Base-by-base conservation (phyloP, 208 protist genomes). In the Angomonas deanei region DNA sequence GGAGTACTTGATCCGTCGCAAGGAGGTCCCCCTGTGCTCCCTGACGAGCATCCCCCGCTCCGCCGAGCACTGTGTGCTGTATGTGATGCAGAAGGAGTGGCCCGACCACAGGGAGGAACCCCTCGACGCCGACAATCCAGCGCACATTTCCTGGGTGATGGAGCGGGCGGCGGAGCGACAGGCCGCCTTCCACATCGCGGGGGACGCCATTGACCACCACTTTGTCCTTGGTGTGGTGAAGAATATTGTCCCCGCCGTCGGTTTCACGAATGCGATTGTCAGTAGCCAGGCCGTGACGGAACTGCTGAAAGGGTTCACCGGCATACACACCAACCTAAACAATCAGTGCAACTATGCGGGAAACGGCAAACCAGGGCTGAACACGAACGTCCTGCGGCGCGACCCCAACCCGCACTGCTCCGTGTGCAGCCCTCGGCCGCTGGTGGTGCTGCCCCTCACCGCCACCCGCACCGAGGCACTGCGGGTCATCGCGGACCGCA, bases 231-330 rank as follows among this genome's bases (percentile, higher is more conserved):
- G 97, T 49, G 97, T 99, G 0, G 77, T 98, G 8, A 99, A 99
- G 68, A 98, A 99, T 61, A 98, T 99, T 57, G 98, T 99, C 64
- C 98, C 98, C 1, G 97, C 98, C 0, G 98, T 99, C 28, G 96
- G 97, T 31, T 98, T 97, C 38, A 99, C 98, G 27, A 99, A 99
- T 72, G 96, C 97, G 21, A 83, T 99, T 36, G 92, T 99, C 21
- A 89, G 96, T 11, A 89, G 87, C 17, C 81, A 90, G 28, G 97
- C 91, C 27, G 88, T 94, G 3, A 92, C 91, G 30, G 97, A 99
- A 74, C 80, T 84, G 3, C 62, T 99, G 33, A 99, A 99, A 74
- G 70, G 97, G 10, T 71, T 94, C 8, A 98, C 88, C 5, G 83
- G 84, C 39, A 73, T 78, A 32, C 69, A 73, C 13, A 58, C 71